Base-by-base conservation (phyloP, 2,329 filamentous ascomycete genomes). In the Escovopsis sp. region DNA sequence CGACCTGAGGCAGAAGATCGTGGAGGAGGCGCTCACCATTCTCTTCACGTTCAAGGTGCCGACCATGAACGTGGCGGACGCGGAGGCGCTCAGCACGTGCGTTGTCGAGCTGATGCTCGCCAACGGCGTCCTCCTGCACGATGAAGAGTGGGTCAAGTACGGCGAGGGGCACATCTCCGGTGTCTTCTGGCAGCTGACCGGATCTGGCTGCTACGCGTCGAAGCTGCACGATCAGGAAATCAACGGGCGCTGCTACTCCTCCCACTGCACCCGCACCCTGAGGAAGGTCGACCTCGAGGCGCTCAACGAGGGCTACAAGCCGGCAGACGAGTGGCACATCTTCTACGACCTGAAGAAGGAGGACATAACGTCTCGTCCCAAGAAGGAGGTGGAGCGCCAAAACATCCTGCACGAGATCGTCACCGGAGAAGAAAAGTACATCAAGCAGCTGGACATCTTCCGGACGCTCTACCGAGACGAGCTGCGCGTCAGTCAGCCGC, bases 61-160 rank as follows among this genome's bases (percentile, higher is more conserved):
- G 0, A 98, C 87, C 1, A 95, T 98, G 86, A 96, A 98, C 52
- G 89, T 91, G 35, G 88, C 89, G 6, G 93, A 98, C 66, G 91
- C 91, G 1, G 91, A 98, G 58, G 81, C 80, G 1, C 68, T 98
- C 40, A 85, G 84, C 47, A 74, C 76, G 44, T 77, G 76, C 34
- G 84, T 94, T 0, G 79, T 94, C 2, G 69, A 77, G 42, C 75
- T 80, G 37, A 91, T 98, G 84, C 74, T 89, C 49, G 71, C 75
- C 20, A 77, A 81, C 8, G 81, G 79, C 33, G 84, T 86, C 10
- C 65, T 98, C 29, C 68, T 93, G 5, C 79, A 81, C 12, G 89
- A 95, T 30, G 91, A 98, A 59, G 93, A 98, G 64, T 98, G 93
- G 91, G 81, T 98, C 49, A 95, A 93, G 56, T 88, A 96, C 56